Conservation (phyloP, 805 yeast genomes). For the Yarrowia phangngaensis region DNA sequence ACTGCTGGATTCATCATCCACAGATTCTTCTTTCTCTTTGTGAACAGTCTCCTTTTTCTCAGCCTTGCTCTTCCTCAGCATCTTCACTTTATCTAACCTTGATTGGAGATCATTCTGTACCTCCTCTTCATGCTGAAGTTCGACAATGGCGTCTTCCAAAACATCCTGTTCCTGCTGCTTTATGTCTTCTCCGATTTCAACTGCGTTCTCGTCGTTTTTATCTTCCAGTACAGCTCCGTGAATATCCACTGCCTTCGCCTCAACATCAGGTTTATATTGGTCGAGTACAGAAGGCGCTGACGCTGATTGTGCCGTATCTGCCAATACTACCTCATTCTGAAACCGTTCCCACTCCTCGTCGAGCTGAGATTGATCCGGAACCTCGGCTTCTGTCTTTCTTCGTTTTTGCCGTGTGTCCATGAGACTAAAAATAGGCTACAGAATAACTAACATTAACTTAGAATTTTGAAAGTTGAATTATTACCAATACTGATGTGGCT, state of each 20-base stretch:
- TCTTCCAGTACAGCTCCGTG: slow-evolving; percentile 2
- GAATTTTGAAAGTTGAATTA: too few species aligned
- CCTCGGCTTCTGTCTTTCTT: slow-evolving; percentile 15
- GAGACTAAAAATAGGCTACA: slow-evolving; percentile 22
- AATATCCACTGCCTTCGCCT: slow-evolving; percentile 11
- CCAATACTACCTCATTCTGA: slow-evolving; percentile 8
- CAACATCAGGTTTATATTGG: slow-evolving; percentile 2
- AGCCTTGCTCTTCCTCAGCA: neutral
- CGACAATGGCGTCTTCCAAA: slow-evolving; percentile 3
- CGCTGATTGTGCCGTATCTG: neutral
- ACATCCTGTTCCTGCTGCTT: slow-evolving; percentile 7
- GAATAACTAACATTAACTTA: too few species aligned
- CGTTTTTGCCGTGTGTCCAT: slow-evolving; percentile 15
- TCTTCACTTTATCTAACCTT: slow-evolving; percentile 1
- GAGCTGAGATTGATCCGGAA: slow-evolving; percentile 3
- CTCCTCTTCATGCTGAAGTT: slow-evolving; percentile 14
- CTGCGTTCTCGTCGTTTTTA: neutral
- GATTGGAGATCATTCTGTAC: slow-evolving; percentile 2
- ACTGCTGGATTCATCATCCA: neutral
- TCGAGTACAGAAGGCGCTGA: slow-evolving; percentile 7
- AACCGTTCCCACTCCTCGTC: slow-evolving; percentile 22
- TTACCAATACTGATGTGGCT: too few species aligned
- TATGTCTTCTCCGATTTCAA: slow-evolving; percentile 7
- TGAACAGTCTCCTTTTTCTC: neutral
- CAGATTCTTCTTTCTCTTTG: neutral